Evolutionary conservation across 805 yeast species (phyloP).

Genomic region (Barnettozyma populi): DNA sequence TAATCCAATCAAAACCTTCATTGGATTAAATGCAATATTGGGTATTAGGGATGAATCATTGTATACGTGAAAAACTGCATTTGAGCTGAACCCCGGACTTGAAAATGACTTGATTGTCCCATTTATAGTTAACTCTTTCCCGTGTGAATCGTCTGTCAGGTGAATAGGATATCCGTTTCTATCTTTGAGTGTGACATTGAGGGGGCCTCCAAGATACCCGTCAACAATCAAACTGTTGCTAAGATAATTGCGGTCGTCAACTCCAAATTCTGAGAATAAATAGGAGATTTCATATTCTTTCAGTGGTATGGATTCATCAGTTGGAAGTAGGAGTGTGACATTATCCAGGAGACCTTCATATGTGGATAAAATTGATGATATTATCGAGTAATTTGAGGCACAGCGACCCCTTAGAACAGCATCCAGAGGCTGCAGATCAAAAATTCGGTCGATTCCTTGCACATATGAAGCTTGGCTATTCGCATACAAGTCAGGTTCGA

Average conservation of each 20-base stretch:
- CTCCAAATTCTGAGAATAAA: conserved; percentile 29
- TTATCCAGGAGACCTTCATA: conserved; percentile 21
- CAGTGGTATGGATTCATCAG: conserved; percentile 34
- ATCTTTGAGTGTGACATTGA: conserved; percentile 16
- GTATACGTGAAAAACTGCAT: conserved; percentile 48
- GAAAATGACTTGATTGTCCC: conserved; percentile 26
- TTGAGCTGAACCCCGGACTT: conserved; percentile 38
- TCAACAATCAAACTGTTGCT: conserved; percentile 32
- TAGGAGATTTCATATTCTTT: conserved; percentile 43
- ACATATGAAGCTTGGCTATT: conserved; percentile 59
- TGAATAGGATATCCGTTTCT: conserved; percentile 22
- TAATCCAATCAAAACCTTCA: conserved; percentile 54
- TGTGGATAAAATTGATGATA: background rate
- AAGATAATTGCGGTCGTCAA: conserved; percentile 23
- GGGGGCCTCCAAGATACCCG: conserved; percentile 43
- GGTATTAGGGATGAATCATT: conserved; percentile 26
- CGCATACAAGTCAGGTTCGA: conserved; percentile 54
- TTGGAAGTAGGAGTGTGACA: conserved; percentile 42
- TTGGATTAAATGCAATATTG: conserved; percentile 39
- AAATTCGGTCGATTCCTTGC: conserved; percentile 51
- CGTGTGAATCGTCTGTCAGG: conserved; percentile 25
- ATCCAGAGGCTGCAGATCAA: conserved; percentile 35
- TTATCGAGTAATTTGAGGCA: background rate
- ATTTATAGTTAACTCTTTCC: conserved; percentile 34
- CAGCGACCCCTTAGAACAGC: conserved; percentile 26